These are phyloP conservation scores for Mrakia blollopis DNA, from an alignment of 768 basidiomycete genomes.

Conservation along the genomic window DNA sequence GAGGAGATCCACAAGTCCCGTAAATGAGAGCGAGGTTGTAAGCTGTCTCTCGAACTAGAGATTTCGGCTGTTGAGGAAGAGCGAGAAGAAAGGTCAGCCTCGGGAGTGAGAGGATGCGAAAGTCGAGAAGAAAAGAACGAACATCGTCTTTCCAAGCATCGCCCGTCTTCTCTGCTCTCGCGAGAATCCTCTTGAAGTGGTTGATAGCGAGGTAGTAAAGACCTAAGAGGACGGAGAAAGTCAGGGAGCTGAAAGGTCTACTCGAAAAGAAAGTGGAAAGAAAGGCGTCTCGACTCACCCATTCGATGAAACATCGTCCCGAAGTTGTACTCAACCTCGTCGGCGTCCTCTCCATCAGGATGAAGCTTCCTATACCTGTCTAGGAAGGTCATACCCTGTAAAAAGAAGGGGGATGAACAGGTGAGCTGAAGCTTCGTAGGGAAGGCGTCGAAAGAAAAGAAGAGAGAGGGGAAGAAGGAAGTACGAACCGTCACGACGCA, in stretches of 20 bases:
- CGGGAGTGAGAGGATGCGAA: background rate
- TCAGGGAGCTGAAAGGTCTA: background rate
- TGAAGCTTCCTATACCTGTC: conserved; percentile 67
- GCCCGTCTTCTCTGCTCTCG: conserved; percentile 5
- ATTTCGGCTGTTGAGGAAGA: conserved; percentile 31
- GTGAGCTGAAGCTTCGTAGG: no score
- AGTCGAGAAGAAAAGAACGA: background rate
- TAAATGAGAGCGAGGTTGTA: conserved; percentile 83
- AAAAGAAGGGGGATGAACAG: background rate
- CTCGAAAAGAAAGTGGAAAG: background rate
- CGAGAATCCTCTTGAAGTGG: conserved; percentile 74
- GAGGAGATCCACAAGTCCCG: conserved; percentile 67
- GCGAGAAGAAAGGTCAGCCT: background rate
- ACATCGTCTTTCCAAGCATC: conserved; percentile 12
- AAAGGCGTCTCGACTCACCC: conserved; percentile 50
- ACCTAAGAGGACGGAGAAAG: conserved; percentile 49
- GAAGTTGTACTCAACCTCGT: conserved; percentile 89
- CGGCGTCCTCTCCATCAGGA: conserved; percentile 33
- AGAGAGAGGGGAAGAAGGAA: no score
- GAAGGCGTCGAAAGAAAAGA: background rate
- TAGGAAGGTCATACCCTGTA: conserved; percentile 75
- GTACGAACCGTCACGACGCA: conserved; percentile 63
- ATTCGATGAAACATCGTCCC: conserved; percentile 87
- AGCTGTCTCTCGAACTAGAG: conserved; percentile 69
- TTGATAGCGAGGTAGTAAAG: conserved; percentile 72